Percentiles rank a stretch among this genome's conserved stretches.
Evolutionary conservation across 1,284 basidiomycete genomes (phyloP).

Genomic region (Hortiboletus rubellus): DNA sequence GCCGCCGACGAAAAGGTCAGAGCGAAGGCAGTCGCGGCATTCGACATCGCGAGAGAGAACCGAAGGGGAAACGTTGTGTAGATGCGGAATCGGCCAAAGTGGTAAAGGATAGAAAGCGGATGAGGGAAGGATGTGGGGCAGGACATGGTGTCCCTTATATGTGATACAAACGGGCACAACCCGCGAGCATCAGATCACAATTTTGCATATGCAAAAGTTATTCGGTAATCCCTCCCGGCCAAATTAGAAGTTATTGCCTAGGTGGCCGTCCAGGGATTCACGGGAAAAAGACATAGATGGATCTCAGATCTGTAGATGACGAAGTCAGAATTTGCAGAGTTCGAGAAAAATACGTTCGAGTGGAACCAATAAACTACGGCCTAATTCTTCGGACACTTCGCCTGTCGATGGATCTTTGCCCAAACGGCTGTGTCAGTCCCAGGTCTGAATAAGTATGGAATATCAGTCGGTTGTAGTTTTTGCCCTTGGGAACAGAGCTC

Average conservation of each 20-base stretch:
- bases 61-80: background rate
- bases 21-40: slow-evolving; percentile 34
- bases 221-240: slow-evolving; percentile 29
- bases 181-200: slow-evolving; percentile 25
- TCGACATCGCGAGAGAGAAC: slow-evolving; percentile 27
- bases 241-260: slow-evolving; percentile 39
- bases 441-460: background rate
- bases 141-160: slow-evolving; percentile 44
- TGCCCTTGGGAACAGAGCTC: background rate
- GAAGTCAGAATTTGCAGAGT: slow-evolving; percentile 24
- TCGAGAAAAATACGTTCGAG: slow-evolving; percentile 24
- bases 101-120: slow-evolving; percentile 20
- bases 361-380: no score
- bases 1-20: slow-evolving; percentile 32
- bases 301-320: slow-evolving; percentile 38
- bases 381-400: no score
- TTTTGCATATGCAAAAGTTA: slow-evolving; percentile 28
- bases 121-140: slow-evolving; percentile 30
- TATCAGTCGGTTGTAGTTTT: background rate
- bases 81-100: background rate
- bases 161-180: slow-evolving; percentile 22
- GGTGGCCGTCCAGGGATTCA: slow-evolving; percentile 34
- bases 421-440: slow-evolving; percentile 2
- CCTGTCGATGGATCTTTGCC: slow-evolving; percentile 3
- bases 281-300: slow-evolving; percentile 35